Percentiles rank a stretch among this genome's conserved stretches.
phyloP scores from a whole-genome alignment of 1,139 yeast genomes.

The Candida freyschussii region DNA sequence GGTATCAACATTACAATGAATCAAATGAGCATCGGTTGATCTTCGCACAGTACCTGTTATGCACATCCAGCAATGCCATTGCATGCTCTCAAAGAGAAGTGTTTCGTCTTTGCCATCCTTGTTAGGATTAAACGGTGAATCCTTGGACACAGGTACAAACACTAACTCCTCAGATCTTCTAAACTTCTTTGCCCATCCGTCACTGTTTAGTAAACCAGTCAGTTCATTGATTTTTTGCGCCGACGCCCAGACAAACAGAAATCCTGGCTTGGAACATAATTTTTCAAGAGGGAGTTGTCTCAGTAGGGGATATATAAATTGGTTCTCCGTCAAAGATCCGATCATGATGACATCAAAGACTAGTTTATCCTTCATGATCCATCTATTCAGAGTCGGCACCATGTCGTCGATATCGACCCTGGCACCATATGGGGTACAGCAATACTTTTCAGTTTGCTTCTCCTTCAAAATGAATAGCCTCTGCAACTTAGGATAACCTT shows the following conservation, averaged over 20 bases:
- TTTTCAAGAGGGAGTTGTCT: slow-evolving; percentile 63
- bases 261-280: slow-evolving; percentile 80
- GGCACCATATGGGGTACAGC: slow-evolving; percentile 63
- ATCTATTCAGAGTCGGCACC: slow-evolving; percentile 48
- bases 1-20: slow-evolving; percentile 90
- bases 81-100: slow-evolving; percentile 45
- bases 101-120: slow-evolving; percentile 40
- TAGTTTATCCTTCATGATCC: slow-evolving; percentile 54
- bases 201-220: slow-evolving; percentile 51
- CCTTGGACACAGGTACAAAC: slow-evolving; percentile 56
- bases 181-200: slow-evolving; percentile 65
- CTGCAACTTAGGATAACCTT: slow-evolving; percentile 83
- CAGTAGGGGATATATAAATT: slow-evolving; percentile 55
- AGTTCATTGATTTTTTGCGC: slow-evolving; percentile 64
- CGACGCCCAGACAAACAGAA: slow-evolving; percentile 82
- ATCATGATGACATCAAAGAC: slow-evolving; percentile 89
- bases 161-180: slow-evolving; percentile 85
- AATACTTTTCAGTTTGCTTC: slow-evolving; percentile 42
- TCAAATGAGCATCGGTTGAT: slow-evolving; percentile 74
- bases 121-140: slow-evolving; percentile 56
- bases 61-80: slow-evolving; percentile 98
- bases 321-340: slow-evolving; percentile 76
- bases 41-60: slow-evolving; percentile 91
- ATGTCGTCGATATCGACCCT: slow-evolving; percentile 49
- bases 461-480: slow-evolving; percentile 59